A percentile compares a stretch with the other conserved stretches of the same genome.
Conservation (phyloP, 179 eudicot species). For the Vitellaria paradoxa region DNA sequence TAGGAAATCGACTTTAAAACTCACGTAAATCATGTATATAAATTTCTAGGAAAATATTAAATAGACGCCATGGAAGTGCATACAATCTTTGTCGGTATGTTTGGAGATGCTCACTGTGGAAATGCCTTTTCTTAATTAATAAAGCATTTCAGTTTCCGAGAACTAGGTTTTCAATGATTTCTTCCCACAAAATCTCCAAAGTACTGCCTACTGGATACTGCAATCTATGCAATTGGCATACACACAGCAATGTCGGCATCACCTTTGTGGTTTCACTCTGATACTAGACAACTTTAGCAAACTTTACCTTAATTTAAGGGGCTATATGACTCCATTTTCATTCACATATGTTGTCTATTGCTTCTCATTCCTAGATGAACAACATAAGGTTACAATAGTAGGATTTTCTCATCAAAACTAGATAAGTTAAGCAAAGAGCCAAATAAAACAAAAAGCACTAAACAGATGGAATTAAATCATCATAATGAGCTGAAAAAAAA, state of each 20-base stretch:
- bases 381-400: neutral
- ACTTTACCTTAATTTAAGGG: conserved; percentile 38
- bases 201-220: neutral
- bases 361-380: conserved; percentile 9
- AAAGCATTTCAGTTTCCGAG: neutral
- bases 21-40: neutral
- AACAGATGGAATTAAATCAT: neutral
- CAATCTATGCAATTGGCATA: neutral
- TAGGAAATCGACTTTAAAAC: neutral
- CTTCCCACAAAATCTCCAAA: neutral
- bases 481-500: conserved; percentile 11
- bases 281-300: conserved; percentile 16
- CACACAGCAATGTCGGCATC: neutral
- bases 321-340: conserved; percentile 23
- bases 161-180: conserved; percentile 1
- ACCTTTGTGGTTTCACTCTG: neutral
- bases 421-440: no score
- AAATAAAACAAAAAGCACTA: no score
- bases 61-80: neutral
- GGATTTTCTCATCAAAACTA: neutral
- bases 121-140: conserved; percentile 8
- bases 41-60: neutral
- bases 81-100: neutral
- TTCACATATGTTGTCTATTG: conserved; percentile 9
- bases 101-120: conserved; percentile 5